phyloP scores from a whole-genome alignment of 306 rosid genomes.

The Cucumis cinereus region DNA sequence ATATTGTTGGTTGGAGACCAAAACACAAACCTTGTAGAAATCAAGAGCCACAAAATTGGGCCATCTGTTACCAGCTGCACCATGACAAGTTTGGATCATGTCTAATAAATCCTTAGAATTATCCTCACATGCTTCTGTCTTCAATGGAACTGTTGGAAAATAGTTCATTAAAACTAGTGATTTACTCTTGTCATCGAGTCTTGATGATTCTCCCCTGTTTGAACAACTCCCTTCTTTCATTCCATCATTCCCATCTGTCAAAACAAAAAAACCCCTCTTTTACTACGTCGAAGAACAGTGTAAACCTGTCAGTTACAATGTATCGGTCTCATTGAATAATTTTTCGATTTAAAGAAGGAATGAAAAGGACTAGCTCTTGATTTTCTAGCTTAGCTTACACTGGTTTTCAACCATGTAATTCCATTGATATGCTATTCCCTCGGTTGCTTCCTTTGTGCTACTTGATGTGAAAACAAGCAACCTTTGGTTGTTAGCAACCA shows the following conservation, averaged over 20 bases:
- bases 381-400: constrained; percentile 26
- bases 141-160: constrained; percentile 38
- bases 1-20: no score
- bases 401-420: constrained; percentile 82
- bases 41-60: constrained; percentile 62
- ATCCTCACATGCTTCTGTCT: constrained; percentile 31
- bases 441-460: constrained; percentile 43
- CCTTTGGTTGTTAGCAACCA: constrained; percentile 74
- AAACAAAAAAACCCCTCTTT: no score
- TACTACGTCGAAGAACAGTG: no score
- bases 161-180: constrained; percentile 66
- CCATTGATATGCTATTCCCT: constrained; percentile 87
- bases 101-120: constrained; percentile 37
- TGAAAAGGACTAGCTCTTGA: no score
- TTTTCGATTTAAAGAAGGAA: background rate
- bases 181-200: constrained; percentile 54
- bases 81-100: constrained; percentile 59
- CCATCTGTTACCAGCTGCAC: constrained; percentile 65
- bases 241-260: constrained; percentile 72
- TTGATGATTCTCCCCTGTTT: constrained; percentile 61
- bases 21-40: constrained; percentile 41
- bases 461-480: constrained; percentile 58
- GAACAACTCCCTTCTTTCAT: constrained; percentile 52
- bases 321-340: no score
- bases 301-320: background rate